phyloP scores from a whole-genome alignment of 768 basidiomycete genomes.

The Vararia minispora region DNA sequence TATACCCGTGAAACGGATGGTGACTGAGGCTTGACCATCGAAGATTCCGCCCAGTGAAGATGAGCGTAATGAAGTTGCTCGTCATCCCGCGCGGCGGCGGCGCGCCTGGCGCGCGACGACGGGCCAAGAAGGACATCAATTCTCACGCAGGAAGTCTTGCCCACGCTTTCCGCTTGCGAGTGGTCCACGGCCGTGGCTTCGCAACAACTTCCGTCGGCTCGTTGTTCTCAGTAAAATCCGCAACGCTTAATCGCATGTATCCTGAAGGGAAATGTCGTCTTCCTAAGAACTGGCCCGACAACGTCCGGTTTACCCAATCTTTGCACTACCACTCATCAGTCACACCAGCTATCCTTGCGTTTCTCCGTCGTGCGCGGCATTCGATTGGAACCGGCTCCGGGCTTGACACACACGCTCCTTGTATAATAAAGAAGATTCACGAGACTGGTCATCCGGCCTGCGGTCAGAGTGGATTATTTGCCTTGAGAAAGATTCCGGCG shows the following conservation, averaged over 20 bases:
- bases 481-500: constrained; percentile 55
- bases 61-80: too few relatives aligned
- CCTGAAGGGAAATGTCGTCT: not conserved
- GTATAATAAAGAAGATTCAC: constrained; percentile 48
- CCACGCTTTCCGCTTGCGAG: too few relatives aligned
- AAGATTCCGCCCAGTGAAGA: constrained; percentile 2
- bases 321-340: constrained; percentile 51
- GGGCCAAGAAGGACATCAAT: too few relatives aligned
- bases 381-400: constrained; percentile 3
- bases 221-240: not conserved
- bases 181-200: too few relatives aligned
- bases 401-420: constrained; percentile 19
- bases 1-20: constrained; percentile 84
- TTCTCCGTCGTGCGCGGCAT: constrained; percentile 4
- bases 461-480: constrained; percentile 77
- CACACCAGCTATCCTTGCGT: constrained; percentile 26
- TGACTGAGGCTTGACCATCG: constrained; percentile 60
- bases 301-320: constrained; percentile 41
- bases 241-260: not conserved
- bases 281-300: constrained; percentile 37
- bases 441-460: constrained; percentile 47
- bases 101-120: too few relatives aligned
- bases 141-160: too few relatives aligned
- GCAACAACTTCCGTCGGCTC: constrained; percentile 5
- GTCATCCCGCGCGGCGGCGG: too few relatives aligned